Evolutionary conservation across 2,329 filamentous ascomycete species (phyloP), one percentile per base, ranked within the genome.

Genomic region (Cladosporium sp.): DNA sequence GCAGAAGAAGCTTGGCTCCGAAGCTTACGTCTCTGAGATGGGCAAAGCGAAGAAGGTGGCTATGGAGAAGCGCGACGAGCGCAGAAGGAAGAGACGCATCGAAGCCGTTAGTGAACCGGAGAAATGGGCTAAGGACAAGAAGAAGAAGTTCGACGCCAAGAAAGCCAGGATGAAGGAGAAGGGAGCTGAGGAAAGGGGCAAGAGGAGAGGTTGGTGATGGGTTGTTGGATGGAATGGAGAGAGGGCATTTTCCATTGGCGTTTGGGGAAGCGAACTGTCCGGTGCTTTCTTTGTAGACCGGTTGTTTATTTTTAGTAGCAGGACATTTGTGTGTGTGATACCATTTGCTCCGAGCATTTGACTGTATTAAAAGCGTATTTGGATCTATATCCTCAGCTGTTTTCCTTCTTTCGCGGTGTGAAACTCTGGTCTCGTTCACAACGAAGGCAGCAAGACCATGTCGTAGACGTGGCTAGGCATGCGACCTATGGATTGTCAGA

Each of bases 91-190:
- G 79, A 80, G 93, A 62, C 88, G 88, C 70, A 88, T 97, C 56
- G 91, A 94, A 65, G 88, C 88, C 9, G 83, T 98, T 19, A 79
- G 79, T 43, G 81, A 86, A 62, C 93, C 93, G 1, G 92, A 93
- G 71, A 85, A 78, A 64, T 83, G 83, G 60, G 88, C 84, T 22
- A 76, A 78, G 62, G 83, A 86, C 59, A 96, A 96, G 82, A 83
- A 80, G 66, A 87, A 85, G 74, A 90, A 85, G 74, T 78, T 86
- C 55, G 88, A 93, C 65, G 83, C 84, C 74, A 93, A 93, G 76
- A 90, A 84, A 72, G 85, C 85, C 60, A 82, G 84, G 68, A 83
- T 84, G 67, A 95, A 89, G 78, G 86, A 85, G 68, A 88, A 81
- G 68, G 85, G 86, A 0, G 72, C 76, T 58, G 85, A 89, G 71